phyloP scores from a whole-genome alignment of 169 alveolate genomes.

The Plasmodium adleri region DNA sequence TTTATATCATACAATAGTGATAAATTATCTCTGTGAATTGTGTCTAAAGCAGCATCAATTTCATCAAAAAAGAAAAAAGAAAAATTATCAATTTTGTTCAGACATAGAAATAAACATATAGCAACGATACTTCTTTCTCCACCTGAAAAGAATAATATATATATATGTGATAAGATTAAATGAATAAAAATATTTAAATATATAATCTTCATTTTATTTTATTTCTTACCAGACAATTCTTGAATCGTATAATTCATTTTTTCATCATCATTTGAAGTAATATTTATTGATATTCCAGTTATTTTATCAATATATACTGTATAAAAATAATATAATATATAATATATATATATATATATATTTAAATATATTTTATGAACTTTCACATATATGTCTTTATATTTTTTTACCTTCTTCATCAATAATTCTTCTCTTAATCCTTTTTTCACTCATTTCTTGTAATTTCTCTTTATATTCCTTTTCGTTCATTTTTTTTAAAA shows the following conservation, averaged over 20 bases:
- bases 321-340: neutral
- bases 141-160: slow-evolving; percentile 30
- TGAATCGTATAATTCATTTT: slow-evolving; percentile 71
- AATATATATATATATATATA: neutral
- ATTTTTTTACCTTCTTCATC: slow-evolving; percentile 74
- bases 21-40: slow-evolving; percentile 72
- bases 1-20: slow-evolving; percentile 44
- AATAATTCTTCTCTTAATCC: slow-evolving; percentile 18
- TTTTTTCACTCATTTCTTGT: slow-evolving; percentile 45
- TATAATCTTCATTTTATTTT: neutral
- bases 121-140: slow-evolving; percentile 76
- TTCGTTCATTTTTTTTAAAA: slow-evolving; percentile 63
- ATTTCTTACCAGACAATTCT: slow-evolving; percentile 63
- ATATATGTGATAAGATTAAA: neutral
- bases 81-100: slow-evolving; percentile 74
- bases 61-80: slow-evolving; percentile 76
- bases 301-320: slow-evolving; percentile 68
- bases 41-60: slow-evolving; percentile 75
- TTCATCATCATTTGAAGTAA: slow-evolving; percentile 68
- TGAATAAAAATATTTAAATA: neutral
- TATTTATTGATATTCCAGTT: slow-evolving; percentile 71
- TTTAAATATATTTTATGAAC: neutral
- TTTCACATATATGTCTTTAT: neutral
- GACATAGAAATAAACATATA: slow-evolving; percentile 54
- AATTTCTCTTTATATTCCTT: slow-evolving; percentile 46